Base-by-base conservation (phyloP, 2,329 filamentous ascomycete genomes). In the Fusarium sp. region DNA sequence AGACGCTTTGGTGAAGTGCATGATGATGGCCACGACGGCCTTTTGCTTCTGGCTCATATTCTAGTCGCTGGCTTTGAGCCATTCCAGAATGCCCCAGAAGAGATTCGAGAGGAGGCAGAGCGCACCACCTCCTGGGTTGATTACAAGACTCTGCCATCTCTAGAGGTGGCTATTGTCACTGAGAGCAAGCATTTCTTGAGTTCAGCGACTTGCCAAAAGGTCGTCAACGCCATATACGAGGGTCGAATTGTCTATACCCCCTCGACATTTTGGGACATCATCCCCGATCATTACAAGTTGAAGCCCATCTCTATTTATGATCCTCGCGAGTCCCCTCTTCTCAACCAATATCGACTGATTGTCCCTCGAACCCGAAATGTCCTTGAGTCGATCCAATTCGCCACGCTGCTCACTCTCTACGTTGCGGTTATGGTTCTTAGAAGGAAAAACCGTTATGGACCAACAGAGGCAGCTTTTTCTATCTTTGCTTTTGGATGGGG, bases 331-430 rank as follows among this genome's bases (percentile, higher is more conserved):
- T 93, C 92, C 10, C 93, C 93, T 3, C 80, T 95, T 32, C 86
- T 97, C 28, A 96, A 97, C 77, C 94, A 97, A 80, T 96, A 96
- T 79, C 92, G 94, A 3, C 87, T 97, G 13, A 92, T 95, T 72
- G 94, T 97, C 14, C 94, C 94, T 17, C 87, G 93, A 20, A 96
- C 92, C 2, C 87, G 94, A 63, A 95, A 93, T 78, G 83, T 92
- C 35, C 87, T 96, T 62, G 94, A 97, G 81, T 88, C 92, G 5
- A 85, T 88, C 24, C 93, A 96, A 77, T 97, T 96, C 79, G 78
- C 91, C 35, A 83, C 93, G 14, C 85, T 97, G 2, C 85, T 96
- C 18, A 81, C 82, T 2, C 83, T 96, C 6, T 97, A 95, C 77
- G 82, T 94, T 12, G 83, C 88, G 14, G 91, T 94, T 65, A 96